Base-by-base conservation (phyloP, 1,284 basidiomycete species). In the Hymenochaete sp. region DNA sequence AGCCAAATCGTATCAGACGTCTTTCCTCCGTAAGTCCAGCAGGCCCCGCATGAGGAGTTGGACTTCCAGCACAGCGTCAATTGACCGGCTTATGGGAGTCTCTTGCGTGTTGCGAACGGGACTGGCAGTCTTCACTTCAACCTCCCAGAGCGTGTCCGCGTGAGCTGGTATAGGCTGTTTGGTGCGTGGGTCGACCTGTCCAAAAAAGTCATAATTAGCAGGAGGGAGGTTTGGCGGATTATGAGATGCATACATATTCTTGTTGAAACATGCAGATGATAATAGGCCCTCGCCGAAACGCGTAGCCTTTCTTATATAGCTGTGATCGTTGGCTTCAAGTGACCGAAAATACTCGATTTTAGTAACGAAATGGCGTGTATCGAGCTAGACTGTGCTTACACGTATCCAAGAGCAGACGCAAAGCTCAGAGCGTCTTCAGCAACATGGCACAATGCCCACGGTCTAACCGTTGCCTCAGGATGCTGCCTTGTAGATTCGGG, bases 231-330 rank as follows among this genome's bases (percentile, higher is more conserved):
- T 18, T 14, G 14, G 11, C 5, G 7, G 11, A 31, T 16, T 32
- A n/a, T 13, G 29, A 40, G 21, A 39, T 19, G 58, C 57, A 48
- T 59, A 79, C 82, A 62, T 82, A 77, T 62, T 87, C 85, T 60
- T 86, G 82, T 59, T 87, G 83, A 59, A 82, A 85, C 78, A 88
- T 84, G 52, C 82, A 75, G 44, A 88, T 82, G 11, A 82, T 66
- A 16, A 88, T 65, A 8, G 67, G 58, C 0, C 83, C 83, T 47
- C 79, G 66, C 29, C 81, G 68, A 57, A 88, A 88, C 16, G 77
- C 62, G 56, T 83, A 87, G 22, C 84, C 84, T 35, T 75, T 74
- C 62, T 84, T 88, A 65, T 81, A 87, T 42, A 84, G 77, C 60
- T 87, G 82, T 19, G 79, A 77, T 41, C 79, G 10, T 32, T 36